Evolutionary conservation across 257 asterid species (phyloP).

Genomic region (Anisodus acutangulus): DNA sequence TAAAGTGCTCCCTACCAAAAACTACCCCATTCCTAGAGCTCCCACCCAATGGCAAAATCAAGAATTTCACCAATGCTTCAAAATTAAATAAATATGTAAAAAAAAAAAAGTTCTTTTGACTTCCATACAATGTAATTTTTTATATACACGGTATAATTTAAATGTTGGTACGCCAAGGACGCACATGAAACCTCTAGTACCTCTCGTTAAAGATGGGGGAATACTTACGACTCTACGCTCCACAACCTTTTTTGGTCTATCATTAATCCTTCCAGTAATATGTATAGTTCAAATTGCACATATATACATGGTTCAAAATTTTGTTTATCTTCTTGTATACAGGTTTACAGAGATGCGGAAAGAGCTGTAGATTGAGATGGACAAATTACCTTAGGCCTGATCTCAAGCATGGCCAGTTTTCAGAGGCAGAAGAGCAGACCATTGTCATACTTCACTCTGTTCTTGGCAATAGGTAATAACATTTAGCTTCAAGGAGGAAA

Average conservation of each 20-base stretch:
- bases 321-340: neutral
- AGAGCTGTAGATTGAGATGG: constrained; percentile 93
- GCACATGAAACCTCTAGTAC: no score
- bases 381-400: constrained; percentile 97
- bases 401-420: constrained; percentile 94
- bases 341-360: constrained; percentile 93
- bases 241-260: neutral
- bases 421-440: constrained; percentile 84
- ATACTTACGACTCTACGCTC: neutral
- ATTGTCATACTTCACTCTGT: constrained; percentile 92
- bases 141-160: no score
- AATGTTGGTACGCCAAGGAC: no score
- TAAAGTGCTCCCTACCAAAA: no score
- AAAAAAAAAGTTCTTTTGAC: no score
- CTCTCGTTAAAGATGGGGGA: neutral
- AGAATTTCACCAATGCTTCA: no score
- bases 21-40: no score
- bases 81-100: no score
- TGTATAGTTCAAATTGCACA: neutral
- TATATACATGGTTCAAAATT: neutral
- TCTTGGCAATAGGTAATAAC: constrained; percentile 78
- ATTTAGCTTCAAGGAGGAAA: neutral
- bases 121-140: no score
- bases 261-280: neutral
- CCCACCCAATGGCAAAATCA: no score